Evolutionary conservation across 106 monocot genomes (phyloP).

Genomic region (Acanthochlamys bracteata): DNA sequence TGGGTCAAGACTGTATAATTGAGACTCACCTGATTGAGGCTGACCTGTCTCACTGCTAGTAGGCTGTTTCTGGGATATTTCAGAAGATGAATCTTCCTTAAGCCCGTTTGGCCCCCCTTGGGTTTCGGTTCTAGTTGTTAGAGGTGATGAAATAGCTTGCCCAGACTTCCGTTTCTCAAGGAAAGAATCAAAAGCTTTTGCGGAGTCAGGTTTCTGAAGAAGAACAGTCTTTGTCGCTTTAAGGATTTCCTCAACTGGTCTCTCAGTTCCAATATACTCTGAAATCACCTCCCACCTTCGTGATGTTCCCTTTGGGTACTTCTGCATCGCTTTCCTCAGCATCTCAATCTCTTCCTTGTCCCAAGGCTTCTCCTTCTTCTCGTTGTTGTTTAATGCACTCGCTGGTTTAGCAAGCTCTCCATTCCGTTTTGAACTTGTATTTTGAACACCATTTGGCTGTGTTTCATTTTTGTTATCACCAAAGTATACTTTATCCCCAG

Average conservation of each 20-base stretch:
- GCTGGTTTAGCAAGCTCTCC: constrained; percentile 16
- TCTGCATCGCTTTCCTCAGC: constrained; percentile 78
- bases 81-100: constrained; percentile 10
- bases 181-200: constrained; percentile 85
- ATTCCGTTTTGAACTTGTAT: constrained; percentile 8
- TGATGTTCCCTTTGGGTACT: constrained; percentile 92
- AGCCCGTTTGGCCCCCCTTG: constrained; percentile 13
- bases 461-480: constrained; percentile 10
- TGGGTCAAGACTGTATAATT: constrained; percentile 3
- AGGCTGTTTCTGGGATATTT: constrained; percentile 1
- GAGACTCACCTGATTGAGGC: neutral
- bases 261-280: constrained; percentile 80
- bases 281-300: constrained; percentile 92
- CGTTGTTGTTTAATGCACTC: constrained; percentile 20
- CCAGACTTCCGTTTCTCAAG: constrained; percentile 87
- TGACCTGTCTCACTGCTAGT: neutral
- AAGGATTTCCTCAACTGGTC: constrained; percentile 87
- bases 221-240: constrained; percentile 93
- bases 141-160: constrained; percentile 60
- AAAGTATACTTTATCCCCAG: constrained; percentile 2
- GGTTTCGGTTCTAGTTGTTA: constrained; percentile 55
- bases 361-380: constrained; percentile 91
- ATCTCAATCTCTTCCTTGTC: constrained; percentile 85
- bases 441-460: constrained; percentile 12
- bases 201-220: constrained; percentile 77